Conservation (phyloP, 1,284 basidiomycete genomes). For the Sporisorium iseilematis-ciliati region DNA sequence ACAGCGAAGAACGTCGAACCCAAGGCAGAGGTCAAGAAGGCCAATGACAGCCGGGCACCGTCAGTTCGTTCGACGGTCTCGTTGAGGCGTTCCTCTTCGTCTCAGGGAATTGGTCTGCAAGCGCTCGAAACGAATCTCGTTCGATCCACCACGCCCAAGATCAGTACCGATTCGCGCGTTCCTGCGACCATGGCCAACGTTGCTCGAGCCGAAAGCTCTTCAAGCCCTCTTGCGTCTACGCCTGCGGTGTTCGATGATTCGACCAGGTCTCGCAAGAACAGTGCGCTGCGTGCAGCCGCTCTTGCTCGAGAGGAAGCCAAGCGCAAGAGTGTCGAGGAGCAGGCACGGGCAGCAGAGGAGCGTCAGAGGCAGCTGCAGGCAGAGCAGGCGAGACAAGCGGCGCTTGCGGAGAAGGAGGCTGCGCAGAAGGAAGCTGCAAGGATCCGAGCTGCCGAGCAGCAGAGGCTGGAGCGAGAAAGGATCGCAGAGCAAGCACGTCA, state of each 20-base stretch:
- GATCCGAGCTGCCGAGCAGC: conserved; percentile 22
- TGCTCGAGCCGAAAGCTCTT: conserved; percentile 20
- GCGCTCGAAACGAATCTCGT: conserved; percentile 48
- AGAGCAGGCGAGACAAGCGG: conserved; percentile 29
- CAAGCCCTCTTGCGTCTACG: conserved; percentile 29
- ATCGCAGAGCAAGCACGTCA: conserved; percentile 30
- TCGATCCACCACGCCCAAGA: conserved; percentile 44
- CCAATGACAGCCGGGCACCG: conserved; percentile 3
- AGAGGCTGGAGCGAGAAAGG: conserved; percentile 39
- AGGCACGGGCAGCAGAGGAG: conserved; percentile 36
- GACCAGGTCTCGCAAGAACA: conserved; percentile 45
- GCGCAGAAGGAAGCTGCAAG: conserved; percentile 15
- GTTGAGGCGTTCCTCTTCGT: conserved; percentile 36
- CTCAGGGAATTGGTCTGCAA: conserved; percentile 50
- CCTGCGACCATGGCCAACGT: conserved; percentile 35
- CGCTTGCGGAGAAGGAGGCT: conserved; percentile 32
- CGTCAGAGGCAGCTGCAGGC: conserved; percentile 20
- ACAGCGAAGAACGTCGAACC: conserved; percentile 1
- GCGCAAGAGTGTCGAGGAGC: conserved; percentile 33
- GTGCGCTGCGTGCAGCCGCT: conserved; percentile 49
- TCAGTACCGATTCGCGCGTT: conserved; percentile 6
- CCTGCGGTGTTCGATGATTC: conserved; percentile 21
- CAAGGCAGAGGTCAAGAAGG: conserved; percentile 1
- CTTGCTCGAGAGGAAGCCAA: conserved; percentile 45
- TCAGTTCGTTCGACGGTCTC: conserved; percentile 18